A percentile compares a stretch with the other conserved stretches of the same genome.
Conservation (phyloP, 2,329 filamentous ascomycete genomes). For the Gliomastix tumulicola region DNA sequence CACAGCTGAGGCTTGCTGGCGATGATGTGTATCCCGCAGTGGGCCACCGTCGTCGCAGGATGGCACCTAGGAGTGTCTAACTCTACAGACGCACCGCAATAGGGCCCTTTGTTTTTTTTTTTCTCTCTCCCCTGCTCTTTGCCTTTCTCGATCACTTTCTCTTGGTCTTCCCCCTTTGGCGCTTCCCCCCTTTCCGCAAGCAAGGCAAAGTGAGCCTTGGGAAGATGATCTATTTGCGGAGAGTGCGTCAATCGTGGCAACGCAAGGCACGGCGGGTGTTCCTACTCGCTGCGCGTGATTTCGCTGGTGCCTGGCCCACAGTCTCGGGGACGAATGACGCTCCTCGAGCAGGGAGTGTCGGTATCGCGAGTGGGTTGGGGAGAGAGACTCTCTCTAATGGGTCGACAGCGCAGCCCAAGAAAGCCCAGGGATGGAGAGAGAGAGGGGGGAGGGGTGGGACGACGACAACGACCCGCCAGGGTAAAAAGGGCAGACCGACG, state of each 20-base stretch:
- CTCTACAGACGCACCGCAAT: neutral
- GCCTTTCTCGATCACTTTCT: no score
- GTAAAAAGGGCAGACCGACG: no score
- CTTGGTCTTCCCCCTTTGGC: no score
- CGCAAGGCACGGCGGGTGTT: no score
- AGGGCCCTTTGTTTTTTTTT: no score
- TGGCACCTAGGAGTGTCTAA: neutral
- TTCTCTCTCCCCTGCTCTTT: no score
- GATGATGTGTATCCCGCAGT: conserved; percentile 50
- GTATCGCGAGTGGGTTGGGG: no score
- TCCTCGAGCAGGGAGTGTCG: neutral
- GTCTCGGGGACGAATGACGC: conserved; percentile 3
- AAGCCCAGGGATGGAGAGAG: no score
- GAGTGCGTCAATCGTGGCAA: neutral
- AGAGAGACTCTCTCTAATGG: no score
- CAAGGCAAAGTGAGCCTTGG: conserved; percentile 2
- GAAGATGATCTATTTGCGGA: neutral
- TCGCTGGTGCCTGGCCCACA: conserved; percentile 2
- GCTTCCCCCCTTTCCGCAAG: no score
- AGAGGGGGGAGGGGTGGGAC: conserved; percentile 4
- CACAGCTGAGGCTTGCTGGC: conserved; percentile 36
- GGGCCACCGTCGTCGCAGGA: conserved; percentile 54
- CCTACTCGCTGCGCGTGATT: conserved; percentile 1
- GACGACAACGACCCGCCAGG: no score
- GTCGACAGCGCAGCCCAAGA: conserved; percentile 2